Conservation (phyloP, 1,284 basidiomycete genomes). For the Bjerkandera adusta region DNA sequence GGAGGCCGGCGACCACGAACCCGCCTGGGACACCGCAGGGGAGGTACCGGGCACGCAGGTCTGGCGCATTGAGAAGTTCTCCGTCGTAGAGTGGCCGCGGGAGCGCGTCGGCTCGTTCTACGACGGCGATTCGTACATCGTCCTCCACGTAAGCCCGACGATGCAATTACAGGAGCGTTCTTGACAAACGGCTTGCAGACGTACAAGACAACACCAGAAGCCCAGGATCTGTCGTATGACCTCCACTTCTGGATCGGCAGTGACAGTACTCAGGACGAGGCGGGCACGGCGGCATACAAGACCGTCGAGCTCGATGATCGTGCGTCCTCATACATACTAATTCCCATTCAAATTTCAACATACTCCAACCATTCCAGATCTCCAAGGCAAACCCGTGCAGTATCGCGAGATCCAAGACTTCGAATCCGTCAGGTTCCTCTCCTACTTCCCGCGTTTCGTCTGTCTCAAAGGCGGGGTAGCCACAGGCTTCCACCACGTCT, state of each 20-base stretch:
- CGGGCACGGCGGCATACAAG: conserved; percentile 65
- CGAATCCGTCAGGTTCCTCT: conserved; percentile 57
- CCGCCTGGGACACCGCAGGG: conserved; percentile 52
- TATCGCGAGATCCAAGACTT: conserved; percentile 60
- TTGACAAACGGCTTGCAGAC: conserved; percentile 33
- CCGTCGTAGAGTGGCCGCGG: conserved; percentile 51
- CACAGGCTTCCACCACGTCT: conserved; percentile 61
- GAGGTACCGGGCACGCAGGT: conserved; percentile 43
- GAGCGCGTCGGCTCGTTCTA: conserved; percentile 54
- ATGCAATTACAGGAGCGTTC: not conserved
- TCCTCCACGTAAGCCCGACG: conserved; percentile 46
- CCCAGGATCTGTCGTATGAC: conserved; percentile 49
- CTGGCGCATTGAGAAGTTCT: conserved; percentile 61
- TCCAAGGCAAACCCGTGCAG: conserved; percentile 53
- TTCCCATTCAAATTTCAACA: not conserved
- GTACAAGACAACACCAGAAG: conserved; percentile 50
- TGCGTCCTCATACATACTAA: conserved; percentile 32
- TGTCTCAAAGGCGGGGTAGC: conserved; percentile 54
- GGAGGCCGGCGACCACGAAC: conserved; percentile 49
- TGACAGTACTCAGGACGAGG: conserved; percentile 61
- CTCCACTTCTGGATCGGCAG: conserved; percentile 67
- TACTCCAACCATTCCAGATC: conserved; percentile 31
- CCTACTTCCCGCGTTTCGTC: conserved; percentile 55
- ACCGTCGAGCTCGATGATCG: conserved; percentile 68
- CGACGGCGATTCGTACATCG: conserved; percentile 64